Evolutionary conservation across 2,329 filamentous ascomycete species (phyloP).

Genomic region (Colletotrichum karsti): DNA sequence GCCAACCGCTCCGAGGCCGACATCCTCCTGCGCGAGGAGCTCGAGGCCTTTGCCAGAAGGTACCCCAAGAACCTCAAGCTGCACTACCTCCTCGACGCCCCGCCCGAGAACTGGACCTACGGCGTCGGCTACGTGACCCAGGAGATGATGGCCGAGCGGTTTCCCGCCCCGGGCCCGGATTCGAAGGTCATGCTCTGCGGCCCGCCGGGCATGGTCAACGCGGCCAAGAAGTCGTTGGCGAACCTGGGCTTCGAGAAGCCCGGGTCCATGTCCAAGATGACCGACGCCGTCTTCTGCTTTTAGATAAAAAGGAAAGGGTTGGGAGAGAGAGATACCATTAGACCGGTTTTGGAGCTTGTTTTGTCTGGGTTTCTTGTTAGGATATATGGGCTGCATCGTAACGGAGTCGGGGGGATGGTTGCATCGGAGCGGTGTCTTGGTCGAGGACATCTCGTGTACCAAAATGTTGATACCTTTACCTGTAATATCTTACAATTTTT

Average conservation of each 20-base stretch:
- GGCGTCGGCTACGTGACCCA: slow-evolving; percentile 60
- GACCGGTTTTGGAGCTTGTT: background rate
- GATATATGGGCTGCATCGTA: slow-evolving; percentile 15
- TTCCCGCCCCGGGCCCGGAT: slow-evolving; percentile 55
- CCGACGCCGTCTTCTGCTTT: slow-evolving; percentile 65
- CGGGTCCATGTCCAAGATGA: slow-evolving; percentile 57
- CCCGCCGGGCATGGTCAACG: slow-evolving; percentile 67
- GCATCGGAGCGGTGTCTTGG: slow-evolving; percentile 17
- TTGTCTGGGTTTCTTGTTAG: background rate
- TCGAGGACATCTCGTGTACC: slow-evolving; percentile 4
- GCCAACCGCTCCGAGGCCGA: slow-evolving; percentile 67
- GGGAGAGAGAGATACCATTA: background rate
- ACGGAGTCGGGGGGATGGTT: slow-evolving; percentile 23
- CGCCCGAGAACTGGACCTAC: slow-evolving; percentile 55
- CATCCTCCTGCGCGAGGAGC: slow-evolving; percentile 64
- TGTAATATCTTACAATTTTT: slow-evolving; percentile 19
- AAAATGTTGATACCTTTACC: slow-evolving; percentile 25
- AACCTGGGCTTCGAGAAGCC: slow-evolving; percentile 60
- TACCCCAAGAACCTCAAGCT: slow-evolving; percentile 64
- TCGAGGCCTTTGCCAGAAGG: slow-evolving; percentile 59
- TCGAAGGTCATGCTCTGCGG: slow-evolving; percentile 68
- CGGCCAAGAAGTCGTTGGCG: slow-evolving; percentile 59
- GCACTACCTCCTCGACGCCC: slow-evolving; percentile 61
- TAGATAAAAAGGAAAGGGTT: slow-evolving; percentile 34
- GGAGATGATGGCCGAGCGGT: slow-evolving; percentile 55